A percentile compares a stretch with the other conserved stretches of the same genome.
phyloP scores from a whole-genome alignment of 345 rosid genomes.

The Gossypium longicalyx region DNA sequence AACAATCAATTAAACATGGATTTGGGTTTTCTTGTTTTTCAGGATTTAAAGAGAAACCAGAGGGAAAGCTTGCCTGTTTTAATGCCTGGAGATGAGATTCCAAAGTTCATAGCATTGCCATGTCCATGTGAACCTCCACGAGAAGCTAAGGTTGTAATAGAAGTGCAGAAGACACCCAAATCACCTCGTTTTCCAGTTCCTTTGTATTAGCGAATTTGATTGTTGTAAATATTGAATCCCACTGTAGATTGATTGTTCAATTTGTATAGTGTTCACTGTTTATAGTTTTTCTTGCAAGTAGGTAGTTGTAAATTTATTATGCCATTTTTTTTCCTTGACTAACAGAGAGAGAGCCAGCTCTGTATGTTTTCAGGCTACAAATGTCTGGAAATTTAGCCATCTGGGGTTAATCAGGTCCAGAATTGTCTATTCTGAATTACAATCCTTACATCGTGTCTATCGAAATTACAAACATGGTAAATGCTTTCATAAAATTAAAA shows the following conservation, averaged over 20 bases:
- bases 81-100: conserved; percentile 88
- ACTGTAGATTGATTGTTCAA: not conserved
- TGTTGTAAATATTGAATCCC: conserved; percentile 20
- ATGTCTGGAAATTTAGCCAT: too few relatives aligned
- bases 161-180: conserved; percentile 48
- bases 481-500: too few relatives aligned
- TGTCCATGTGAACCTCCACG: conserved; percentile 73
- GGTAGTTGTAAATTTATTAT: not conserved
- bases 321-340: not conserved
- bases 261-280: not conserved
- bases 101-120: conserved; percentile 90
- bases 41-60: conserved; percentile 50
- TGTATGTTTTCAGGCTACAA: too few relatives aligned
- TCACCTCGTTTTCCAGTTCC: conserved; percentile 62
- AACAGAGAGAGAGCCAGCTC: too few relatives aligned
- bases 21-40: not conserved
- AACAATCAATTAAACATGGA: not conserved
- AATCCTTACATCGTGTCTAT: not conserved
- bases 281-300: not conserved
- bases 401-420: too few relatives aligned
- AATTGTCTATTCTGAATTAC: too few relatives aligned
- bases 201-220: conserved; percentile 39
- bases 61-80: conserved; percentile 69
- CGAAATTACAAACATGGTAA: not conserved
- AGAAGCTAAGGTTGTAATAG: conserved; percentile 34